Base-by-base conservation (phyloP, 73 alveolate genomes). In the Diophrys appendiculata region DNA sequence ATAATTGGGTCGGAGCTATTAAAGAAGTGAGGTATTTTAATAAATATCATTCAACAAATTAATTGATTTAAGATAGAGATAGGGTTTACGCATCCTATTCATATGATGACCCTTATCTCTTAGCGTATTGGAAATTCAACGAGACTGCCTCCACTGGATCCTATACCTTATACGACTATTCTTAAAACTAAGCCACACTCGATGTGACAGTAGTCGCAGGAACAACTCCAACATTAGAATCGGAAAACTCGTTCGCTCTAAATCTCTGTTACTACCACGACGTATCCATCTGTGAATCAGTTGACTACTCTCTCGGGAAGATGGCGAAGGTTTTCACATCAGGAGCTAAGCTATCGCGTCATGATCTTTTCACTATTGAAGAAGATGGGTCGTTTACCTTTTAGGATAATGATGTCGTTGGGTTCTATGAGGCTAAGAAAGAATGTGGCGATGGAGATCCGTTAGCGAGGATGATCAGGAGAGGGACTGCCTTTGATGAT, bases 101-200 rank as follows among this genome's bases (percentile, higher is more conserved):
- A 11, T 74, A 34, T 31, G 90, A 82, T 65, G 90, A 82, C 35
- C 76, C 77, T 22, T 73, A 82, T 64, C 74, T 82, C 1, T 68
- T 74, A 0, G 84, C 90, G n/a, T 82, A 82, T 52, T 82, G 90
- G 90, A 82, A 73, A 60, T 43, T 82, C 0, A 74, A 69, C 11
- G 90, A 82, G 29, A 82, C 29, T 55, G n/a, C n/a, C n/a, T n/a
- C n/a, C n/a, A n/a, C n/a, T n/a, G n/a, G n/a, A n/a, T n/a, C n/a
- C n/a, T n/a, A n/a, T n/a, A n/a, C n/a, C n/a, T n/a, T n/a, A n/a
- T n/a, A n/a, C n/a, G n/a, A n/a, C n/a, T n/a, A n/a, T n/a, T n/a
- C n/a, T n/a, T n/a, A n/a, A n/a, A n/a, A n/a, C n/a, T n/a, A n/a
- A n/a, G n/a, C n/a, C n/a, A n/a, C n/a, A n/a, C n/a, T n/a, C n/a